Evolutionary conservation across 345 rosid genomes (phyloP).

Genomic region (Mercurialis annua): DNA sequence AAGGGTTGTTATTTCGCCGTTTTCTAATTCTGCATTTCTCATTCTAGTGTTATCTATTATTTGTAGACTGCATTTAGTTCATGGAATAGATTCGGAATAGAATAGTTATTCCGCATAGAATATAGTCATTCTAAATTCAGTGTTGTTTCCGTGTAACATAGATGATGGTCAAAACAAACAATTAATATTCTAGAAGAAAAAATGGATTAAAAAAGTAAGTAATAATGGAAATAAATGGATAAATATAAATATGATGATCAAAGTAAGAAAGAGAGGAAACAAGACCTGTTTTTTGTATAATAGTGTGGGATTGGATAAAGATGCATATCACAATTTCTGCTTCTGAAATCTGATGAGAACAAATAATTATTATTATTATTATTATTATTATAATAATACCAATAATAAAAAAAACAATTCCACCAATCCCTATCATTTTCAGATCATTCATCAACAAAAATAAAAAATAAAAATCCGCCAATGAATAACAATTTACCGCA

Average conservation of each 20-base stretch:
- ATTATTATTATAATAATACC: too few relatives aligned
- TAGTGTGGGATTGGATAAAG: conserved; percentile 35
- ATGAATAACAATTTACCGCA: neutral
- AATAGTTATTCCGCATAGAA: too few relatives aligned
- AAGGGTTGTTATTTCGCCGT: too few relatives aligned
- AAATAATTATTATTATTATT: too few relatives aligned
- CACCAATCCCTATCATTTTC: conserved; percentile 40
- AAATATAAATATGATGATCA: neutral
- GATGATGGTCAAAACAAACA: conserved; percentile 27
- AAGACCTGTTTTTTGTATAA: conserved; percentile 15
- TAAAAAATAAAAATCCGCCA: neutral
- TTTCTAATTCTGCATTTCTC: too few relatives aligned
- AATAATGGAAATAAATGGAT: conserved; percentile 8
- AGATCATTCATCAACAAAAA: neutral
- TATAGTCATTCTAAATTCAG: too few relatives aligned
- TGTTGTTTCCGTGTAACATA: conserved; percentile 7
- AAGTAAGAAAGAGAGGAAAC: neutral
- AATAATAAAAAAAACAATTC: conserved; percentile 7
- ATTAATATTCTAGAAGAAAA: conserved; percentile 20
- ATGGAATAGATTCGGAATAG: too few relatives aligned
- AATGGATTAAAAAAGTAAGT: conserved; percentile 1
- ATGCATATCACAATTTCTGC: conserved; percentile 29
- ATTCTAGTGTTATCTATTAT: too few relatives aligned
- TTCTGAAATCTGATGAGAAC: conserved; percentile 24
- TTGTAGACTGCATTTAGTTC: too few relatives aligned